Evolutionary conservation across 306 rosid genomes (phyloP).

Genomic region (Citrullus amarus): DNA sequence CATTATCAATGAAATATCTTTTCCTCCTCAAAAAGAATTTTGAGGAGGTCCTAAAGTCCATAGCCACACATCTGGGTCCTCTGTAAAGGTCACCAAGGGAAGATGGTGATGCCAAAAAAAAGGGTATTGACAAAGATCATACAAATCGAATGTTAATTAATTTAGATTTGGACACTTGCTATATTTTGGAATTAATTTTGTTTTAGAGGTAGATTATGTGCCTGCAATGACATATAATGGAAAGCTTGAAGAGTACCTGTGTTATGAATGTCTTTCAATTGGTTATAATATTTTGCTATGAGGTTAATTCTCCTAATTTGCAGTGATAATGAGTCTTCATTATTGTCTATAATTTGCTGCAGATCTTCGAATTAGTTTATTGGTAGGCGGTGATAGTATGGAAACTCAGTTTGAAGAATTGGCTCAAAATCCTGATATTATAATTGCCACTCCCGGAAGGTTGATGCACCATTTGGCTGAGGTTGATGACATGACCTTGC

Average conservation of each 20-base stretch:
- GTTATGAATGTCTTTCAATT: background rate
- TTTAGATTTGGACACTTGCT: no score
- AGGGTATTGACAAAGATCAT: no score
- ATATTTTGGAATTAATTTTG: background rate
- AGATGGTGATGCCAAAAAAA: no score
- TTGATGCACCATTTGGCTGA: conserved; percentile 88
- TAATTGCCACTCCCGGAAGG: conserved; percentile 96
- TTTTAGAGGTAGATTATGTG: background rate
- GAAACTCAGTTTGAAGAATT: conserved; percentile 80
- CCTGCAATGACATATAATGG: background rate
- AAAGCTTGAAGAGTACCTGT: background rate
- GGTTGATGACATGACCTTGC: conserved; percentile 79
- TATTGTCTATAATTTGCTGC: conserved; percentile 1
- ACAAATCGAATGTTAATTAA: no score
- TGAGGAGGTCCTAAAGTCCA: background rate
- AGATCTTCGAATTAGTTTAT: conserved; percentile 79
- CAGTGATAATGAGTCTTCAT: background rate
- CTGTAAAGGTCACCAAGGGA: background rate
- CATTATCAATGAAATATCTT: no score
- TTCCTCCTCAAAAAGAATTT: no score
- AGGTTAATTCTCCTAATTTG: background rate
- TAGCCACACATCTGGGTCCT: background rate
- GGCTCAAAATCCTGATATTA: conserved; percentile 69
- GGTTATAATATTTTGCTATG: background rate
- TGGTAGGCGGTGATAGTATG: conserved; percentile 98